Conservation (phyloP, 73 alveolate genomes). For the Breviolum minutum region DNA sequence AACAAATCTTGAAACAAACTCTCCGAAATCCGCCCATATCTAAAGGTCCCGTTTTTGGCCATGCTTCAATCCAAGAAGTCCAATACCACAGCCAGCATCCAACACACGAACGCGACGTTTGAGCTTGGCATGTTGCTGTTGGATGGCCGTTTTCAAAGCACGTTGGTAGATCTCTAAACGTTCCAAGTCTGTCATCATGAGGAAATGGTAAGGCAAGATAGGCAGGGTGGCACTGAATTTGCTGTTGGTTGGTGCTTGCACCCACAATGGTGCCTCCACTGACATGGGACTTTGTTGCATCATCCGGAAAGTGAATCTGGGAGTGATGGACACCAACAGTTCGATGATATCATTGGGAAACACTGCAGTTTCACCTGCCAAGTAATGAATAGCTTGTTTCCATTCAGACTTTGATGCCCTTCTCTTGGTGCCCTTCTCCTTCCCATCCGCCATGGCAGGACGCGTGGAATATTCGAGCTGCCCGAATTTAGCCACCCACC, state of each 20-base stretch:
- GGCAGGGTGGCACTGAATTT: conserved; percentile 86
- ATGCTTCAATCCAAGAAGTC: conserved; percentile 58
- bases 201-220: conserved; percentile 23
- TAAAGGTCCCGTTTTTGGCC: not conserved
- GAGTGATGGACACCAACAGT: conserved; percentile 80
- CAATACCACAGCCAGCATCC: conserved; percentile 92
- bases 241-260: conserved; percentile 73
- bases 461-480: conserved; percentile 71
- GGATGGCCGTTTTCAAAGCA: conserved; percentile 30
- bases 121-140: conserved; percentile 31
- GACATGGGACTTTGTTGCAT: conserved; percentile 68
- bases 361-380: conserved; percentile 65
- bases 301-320: conserved; percentile 89
- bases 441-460: conserved; percentile 19
- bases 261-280: conserved; percentile 35
- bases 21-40: not conserved
- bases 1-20: not conserved
- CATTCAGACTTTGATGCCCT: conserved; percentile 36
- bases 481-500: conserved; percentile 75
- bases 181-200: conserved; percentile 95
- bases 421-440: not conserved
- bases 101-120: conserved; percentile 75
- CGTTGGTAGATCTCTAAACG: conserved; percentile 53
- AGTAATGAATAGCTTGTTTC: conserved; percentile 82
- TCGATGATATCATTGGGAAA: conserved; percentile 51